Conservation (phyloP, 2,329 filamentous ascomycete species). For the Cercospora beticola region DNA sequence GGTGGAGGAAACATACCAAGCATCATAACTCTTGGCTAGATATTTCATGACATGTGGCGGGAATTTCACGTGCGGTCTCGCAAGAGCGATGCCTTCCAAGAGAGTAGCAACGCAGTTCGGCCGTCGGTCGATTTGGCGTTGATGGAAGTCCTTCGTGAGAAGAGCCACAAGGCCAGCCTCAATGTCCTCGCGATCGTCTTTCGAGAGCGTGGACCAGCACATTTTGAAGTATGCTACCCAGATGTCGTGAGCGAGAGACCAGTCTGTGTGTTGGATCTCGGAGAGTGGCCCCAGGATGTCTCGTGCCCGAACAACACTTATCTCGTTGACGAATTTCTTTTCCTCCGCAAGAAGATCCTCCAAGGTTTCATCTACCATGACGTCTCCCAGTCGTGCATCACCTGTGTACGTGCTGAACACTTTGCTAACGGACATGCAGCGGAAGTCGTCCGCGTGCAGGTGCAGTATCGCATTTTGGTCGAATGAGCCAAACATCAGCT, state of each 20-base stretch:
- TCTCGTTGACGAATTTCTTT: constrained; percentile 76
- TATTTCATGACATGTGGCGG: constrained; percentile 97
- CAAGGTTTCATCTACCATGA: constrained; percentile 79
- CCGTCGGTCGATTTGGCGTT: constrained; percentile 87
- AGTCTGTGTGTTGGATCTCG: constrained; percentile 88
- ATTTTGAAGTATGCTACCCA: constrained; percentile 92
- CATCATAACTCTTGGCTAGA: constrained; percentile 87
- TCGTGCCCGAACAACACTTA: constrained; percentile 81
- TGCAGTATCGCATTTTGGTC: constrained; percentile 79
- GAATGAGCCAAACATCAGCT: constrained; percentile 85
- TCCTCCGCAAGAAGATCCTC: constrained; percentile 77
- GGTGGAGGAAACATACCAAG: constrained; percentile 91
- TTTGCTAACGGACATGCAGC: constrained; percentile 69
- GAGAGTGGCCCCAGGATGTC: constrained; percentile 87
- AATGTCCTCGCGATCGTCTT: constrained; percentile 85
- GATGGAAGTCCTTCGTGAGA: constrained; percentile 93
- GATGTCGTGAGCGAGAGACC: constrained; percentile 77
- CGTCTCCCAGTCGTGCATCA: constrained; percentile 61
- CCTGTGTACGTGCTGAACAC: constrained; percentile 72
- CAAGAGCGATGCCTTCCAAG: constrained; percentile 80
- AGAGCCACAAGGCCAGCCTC: constrained; percentile 88
- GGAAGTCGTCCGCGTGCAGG: constrained; percentile 81
- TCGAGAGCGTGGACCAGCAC: constrained; percentile 84
- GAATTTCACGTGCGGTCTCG: constrained; percentile 84
- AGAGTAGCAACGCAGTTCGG: constrained; percentile 95